These are phyloP conservation scores for Cercophora sp. DNA, from an alignment of 495 filamentous ascomycete species.

Conservation along the genomic window DNA sequence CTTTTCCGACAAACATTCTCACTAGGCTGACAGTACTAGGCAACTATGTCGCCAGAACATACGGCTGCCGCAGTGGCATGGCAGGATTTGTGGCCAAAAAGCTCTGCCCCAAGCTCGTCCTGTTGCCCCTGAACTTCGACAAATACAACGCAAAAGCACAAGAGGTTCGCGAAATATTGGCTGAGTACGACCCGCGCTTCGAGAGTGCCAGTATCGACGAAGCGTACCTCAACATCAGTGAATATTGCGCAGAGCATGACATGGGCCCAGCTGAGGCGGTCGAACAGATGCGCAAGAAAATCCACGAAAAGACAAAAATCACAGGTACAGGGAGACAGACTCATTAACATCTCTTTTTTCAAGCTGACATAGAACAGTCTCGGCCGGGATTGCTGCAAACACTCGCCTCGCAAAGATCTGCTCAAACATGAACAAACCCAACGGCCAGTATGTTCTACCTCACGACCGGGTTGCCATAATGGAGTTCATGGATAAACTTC, in stretches of 20 bases:
- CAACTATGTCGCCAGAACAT: slow-evolving; percentile 89
- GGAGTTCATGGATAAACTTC: slow-evolving; percentile 77
- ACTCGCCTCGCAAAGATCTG: slow-evolving; percentile 91
- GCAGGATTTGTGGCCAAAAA: slow-evolving; percentile 92
- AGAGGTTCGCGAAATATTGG: slow-evolving; percentile 79
- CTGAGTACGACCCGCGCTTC: slow-evolving; percentile 82
- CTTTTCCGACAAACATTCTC: neutral
- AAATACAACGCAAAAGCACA: slow-evolving; percentile 90
- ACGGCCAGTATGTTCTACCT: slow-evolving; percentile 79
- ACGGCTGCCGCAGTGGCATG: slow-evolving; percentile 90
- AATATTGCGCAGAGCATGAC: slow-evolving; percentile 69
- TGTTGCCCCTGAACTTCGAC: slow-evolving; percentile 76
- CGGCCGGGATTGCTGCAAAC: slow-evolving; percentile 91
- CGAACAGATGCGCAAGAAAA: slow-evolving; percentile 67
- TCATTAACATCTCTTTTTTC: neutral
- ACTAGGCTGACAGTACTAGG: slow-evolving; percentile 55
- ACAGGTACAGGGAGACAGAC: slow-evolving; percentile 36
- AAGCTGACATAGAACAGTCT: slow-evolving; percentile 46
- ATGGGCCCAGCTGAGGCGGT: slow-evolving; percentile 70
- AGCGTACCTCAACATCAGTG: slow-evolving; percentile 92
- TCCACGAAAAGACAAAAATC: slow-evolving; percentile 73
- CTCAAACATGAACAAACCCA: slow-evolving; percentile 93
- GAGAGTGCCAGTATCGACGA: slow-evolving; percentile 94
- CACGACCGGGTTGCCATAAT: slow-evolving; percentile 70
- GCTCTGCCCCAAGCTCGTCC: slow-evolving; percentile 84